Percentiles rank a stretch among this genome's conserved stretches.
These are phyloP conservation scores for Ophiostoma sp. DNA, from an alignment of 2,329 filamentous ascomycete species.

Conservation along the genomic window DNA sequence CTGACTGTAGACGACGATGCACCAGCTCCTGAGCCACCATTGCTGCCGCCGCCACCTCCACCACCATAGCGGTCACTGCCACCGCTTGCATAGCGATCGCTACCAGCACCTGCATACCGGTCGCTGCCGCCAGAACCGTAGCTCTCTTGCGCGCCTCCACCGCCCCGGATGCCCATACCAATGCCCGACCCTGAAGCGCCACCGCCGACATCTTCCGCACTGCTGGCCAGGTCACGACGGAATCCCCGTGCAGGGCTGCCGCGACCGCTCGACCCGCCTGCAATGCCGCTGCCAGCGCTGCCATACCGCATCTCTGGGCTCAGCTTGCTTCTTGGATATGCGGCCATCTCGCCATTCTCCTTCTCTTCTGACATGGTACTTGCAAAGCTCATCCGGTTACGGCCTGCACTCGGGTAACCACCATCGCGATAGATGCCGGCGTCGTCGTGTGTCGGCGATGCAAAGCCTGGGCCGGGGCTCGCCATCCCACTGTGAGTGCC, in stretches of 20 bases:
- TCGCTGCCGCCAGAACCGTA: conserved; percentile 3
- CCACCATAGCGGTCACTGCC: conserved; percentile 4
- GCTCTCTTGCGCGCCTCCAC: background rate
- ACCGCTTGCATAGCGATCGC: conserved; percentile 1
- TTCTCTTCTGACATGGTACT: conserved; percentile 70
- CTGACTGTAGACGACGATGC: conserved; percentile 24
- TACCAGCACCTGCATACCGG: background rate
- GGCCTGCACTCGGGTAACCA: conserved; percentile 35
- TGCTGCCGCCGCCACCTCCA: conserved; percentile 16
- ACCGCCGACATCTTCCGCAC: conserved; percentile 24
- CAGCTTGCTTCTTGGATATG: conserved; percentile 47
- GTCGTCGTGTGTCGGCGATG: conserved; percentile 54
- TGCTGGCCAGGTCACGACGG: conserved; percentile 33
- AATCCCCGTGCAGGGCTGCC: conserved; percentile 56
- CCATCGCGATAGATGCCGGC: conserved; percentile 54
- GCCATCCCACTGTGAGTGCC: conserved; percentile 27
- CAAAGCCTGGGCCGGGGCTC: conserved; percentile 37
- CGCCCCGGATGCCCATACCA: conserved; percentile 14
- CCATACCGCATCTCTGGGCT: conserved; percentile 51
- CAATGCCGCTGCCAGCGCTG: conserved; percentile 35
- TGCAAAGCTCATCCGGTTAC: conserved; percentile 56
- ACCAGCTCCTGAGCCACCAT: conserved; percentile 21
- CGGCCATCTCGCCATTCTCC: conserved; percentile 55
- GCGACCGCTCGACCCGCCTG: conserved; percentile 45
- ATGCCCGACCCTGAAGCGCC: conserved; percentile 15